Percentiles rank a stretch among this genome's conserved stretches.
phyloP scores from a whole-genome alignment of 2,329 filamentous ascomycete genomes.

The Coniochaeta sp. region DNA sequence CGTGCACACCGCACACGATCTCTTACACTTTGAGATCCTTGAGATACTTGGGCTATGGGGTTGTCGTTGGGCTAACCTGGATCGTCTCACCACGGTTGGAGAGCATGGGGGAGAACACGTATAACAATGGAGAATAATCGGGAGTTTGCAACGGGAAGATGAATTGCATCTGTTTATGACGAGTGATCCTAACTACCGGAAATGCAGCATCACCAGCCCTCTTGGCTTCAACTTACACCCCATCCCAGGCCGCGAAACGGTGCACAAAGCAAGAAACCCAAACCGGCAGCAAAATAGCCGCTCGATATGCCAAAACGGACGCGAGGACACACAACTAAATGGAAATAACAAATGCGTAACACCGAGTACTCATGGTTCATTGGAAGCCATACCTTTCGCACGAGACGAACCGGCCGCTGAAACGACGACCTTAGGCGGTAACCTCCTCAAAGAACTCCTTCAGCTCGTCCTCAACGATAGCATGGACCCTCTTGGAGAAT shows the following conservation, averaged over 20 bases:
- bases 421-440: slow-evolving; percentile 17
- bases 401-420: slow-evolving; percentile 1
- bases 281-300: slow-evolving; percentile 8
- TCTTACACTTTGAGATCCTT: too few relatives aligned
- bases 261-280: slow-evolving; percentile 16
- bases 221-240: not conserved
- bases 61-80: not conserved
- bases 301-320: slow-evolving; percentile 12
- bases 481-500: slow-evolving; percentile 55
- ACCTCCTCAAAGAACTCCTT: slow-evolving; percentile 51
- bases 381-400: slow-evolving; percentile 5
- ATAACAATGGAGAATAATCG: not conserved
- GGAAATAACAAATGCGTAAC: slow-evolving; percentile 10
- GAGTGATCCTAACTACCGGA: not conserved
- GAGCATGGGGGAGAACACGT: not conserved
- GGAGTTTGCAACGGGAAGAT: not conserved
- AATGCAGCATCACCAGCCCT: not conserved
- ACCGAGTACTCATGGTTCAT: not conserved
- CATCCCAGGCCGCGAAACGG: slow-evolving; percentile 2
- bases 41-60: too few relatives aligned
- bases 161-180: not conserved
- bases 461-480: slow-evolving; percentile 54
- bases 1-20: too few relatives aligned
- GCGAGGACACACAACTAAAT: not conserved
- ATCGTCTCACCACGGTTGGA: not conserved